Conservation (phyloP, 257 asterid genomes). For the Ilex aquifolium region DNA sequence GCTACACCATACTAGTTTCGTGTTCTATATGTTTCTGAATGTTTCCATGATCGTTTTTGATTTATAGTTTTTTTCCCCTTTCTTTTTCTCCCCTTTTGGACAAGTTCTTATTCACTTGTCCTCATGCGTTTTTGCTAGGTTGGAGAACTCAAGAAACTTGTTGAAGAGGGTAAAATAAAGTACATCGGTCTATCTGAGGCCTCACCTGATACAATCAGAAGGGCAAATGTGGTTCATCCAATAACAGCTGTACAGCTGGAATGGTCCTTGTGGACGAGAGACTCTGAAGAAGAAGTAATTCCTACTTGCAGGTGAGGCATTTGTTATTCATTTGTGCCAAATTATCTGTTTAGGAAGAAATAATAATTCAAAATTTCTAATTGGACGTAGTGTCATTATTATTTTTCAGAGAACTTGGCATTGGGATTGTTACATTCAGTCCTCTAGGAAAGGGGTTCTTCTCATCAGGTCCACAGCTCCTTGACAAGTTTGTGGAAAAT, state of each 20-base stretch:
- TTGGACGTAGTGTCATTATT: not conserved
- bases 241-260: conserved; percentile 38
- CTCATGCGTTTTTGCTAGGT: conserved; percentile 11
- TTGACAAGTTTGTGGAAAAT: conserved; percentile 23
- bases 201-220: conserved; percentile 38
- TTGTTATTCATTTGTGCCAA: not conserved
- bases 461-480: conserved; percentile 34
- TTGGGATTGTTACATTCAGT: conserved; percentile 51
- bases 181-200: conserved; percentile 42
- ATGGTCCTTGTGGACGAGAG: conserved; percentile 50
- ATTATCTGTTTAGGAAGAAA: not conserved
- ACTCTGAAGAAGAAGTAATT: conserved; percentile 35
- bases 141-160: conserved; percentile 42
- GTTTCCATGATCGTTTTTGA: not conserved
- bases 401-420: conserved; percentile 44
- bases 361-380: not conserved
- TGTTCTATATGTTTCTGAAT: no score
- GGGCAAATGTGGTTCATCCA: conserved; percentile 51
- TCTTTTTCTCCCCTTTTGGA: not conserved
- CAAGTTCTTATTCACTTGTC: not conserved
- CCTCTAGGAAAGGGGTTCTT: conserved; percentile 53
- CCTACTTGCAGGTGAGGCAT: conserved; percentile 41
- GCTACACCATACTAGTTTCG: no score
- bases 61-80: no score
- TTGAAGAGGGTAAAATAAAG: conserved; percentile 49